Conservation (phyloP, 2,329 filamentous ascomycete species). For the Fusarium continuum region DNA sequence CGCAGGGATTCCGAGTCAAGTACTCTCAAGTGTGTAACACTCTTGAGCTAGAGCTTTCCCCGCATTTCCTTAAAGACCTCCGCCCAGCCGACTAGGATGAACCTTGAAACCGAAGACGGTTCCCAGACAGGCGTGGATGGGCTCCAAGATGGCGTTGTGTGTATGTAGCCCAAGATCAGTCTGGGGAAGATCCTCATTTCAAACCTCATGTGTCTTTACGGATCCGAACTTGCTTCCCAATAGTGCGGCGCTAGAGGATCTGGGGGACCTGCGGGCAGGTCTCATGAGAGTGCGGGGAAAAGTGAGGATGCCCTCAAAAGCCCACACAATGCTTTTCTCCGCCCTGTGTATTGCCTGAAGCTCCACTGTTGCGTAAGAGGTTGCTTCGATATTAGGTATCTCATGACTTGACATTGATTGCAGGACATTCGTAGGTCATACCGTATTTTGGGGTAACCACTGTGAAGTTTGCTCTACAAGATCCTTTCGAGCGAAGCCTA, state of each 20-base stretch:
- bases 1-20: slow-evolving; percentile 31
- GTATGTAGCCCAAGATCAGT: slow-evolving; percentile 23
- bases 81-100: slow-evolving; percentile 41
- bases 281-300: slow-evolving; percentile 32
- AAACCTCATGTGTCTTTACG: slow-evolving; percentile 29
- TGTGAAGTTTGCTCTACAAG: slow-evolving; percentile 10
- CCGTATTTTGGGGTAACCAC: slow-evolving; percentile 25
- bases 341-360: not conserved
- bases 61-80: slow-evolving; percentile 38
- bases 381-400: not conserved
- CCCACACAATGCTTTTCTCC: slow-evolving; percentile 1
- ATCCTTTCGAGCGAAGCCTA: slow-evolving; percentile 44
- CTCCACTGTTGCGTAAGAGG: slow-evolving; percentile 17
- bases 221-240: slow-evolving; percentile 37
- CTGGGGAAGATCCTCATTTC: slow-evolving; percentile 21
- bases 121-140: slow-evolving; percentile 22
- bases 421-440: slow-evolving; percentile 2
- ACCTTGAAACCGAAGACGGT: slow-evolving; percentile 31
- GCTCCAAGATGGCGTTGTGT: slow-evolving; percentile 12
- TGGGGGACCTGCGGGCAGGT: slow-evolving; percentile 24
- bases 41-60: slow-evolving; percentile 33
- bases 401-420: not conserved
- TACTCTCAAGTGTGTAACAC: slow-evolving; percentile 8
- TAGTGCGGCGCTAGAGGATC: slow-evolving; percentile 32
- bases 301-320: slow-evolving; percentile 20